Evolutionary conservation across 129 eudicot genomes (phyloP), one percentile per base, ranked within the genome.

Genomic region (Cynara cardunculus): DNA sequence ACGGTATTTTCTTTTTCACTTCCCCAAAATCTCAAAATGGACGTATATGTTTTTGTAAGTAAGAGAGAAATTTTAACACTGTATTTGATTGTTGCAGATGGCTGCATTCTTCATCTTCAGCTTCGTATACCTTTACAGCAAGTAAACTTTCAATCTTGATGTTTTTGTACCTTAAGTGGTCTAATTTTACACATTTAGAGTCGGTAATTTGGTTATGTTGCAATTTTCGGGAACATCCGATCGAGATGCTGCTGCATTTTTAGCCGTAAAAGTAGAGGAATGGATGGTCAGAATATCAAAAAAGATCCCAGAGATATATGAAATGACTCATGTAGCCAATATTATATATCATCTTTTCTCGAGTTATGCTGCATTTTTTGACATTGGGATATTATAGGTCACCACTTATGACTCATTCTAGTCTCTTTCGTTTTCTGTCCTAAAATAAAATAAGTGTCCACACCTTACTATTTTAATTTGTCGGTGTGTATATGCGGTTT

Each of bases 51-150:
- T 41, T 4, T 7, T 34, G 12, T 34, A 21, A 46, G 25, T 56
- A 3, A 25, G 24, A 11, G 74, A 9, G 37, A n/a, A 24, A 68
- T 65, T 85, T 80, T 73, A 76, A 66, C 56, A 18, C 32, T 4
- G 22, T 7, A 27, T 66, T 37, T 76, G 59, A 59, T 41, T 46
- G 78, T 86, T 84, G 90, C 97, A 91, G 94, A 92, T 92, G 92
- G 89, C 87, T 69, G 97, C 89, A 34, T 91, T 91, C 84, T 80
- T 92, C 68, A 85, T 88, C 79, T 92, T 92, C 88, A 92, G 91
- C 77, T 72, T 88, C 46, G 84, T 88, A 34, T 92, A 86, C 85
- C 92, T 92, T 62, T 88, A 88, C 86, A 81, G 85, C 92, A 91
- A 89, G 91, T 91, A 83, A 72, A 86, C 75, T 25, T 28, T 66